Evolutionary conservation across 2,329 filamentous ascomycete species (phyloP).

Genomic region (Colletotrichum tropicicola): DNA sequence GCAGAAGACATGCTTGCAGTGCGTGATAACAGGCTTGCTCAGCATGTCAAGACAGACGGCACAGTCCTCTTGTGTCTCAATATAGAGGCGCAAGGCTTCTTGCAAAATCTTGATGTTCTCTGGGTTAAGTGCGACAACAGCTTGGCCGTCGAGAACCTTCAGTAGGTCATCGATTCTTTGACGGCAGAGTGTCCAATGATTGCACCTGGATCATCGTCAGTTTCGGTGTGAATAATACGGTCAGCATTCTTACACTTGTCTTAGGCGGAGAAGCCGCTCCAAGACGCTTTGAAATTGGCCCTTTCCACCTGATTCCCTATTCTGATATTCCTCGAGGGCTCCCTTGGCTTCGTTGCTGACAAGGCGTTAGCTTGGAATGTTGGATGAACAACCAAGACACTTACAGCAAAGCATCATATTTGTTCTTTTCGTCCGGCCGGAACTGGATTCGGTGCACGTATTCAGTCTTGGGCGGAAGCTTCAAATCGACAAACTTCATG

Average conservation of each 20-base stretch:
- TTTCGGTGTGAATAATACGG: no score
- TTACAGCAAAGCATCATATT: slow-evolving; percentile 78
- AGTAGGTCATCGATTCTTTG: slow-evolving; percentile 79
- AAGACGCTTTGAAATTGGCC: slow-evolving; percentile 78
- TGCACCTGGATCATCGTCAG: slow-evolving; percentile 63
- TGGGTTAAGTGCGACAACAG: slow-evolving; percentile 73
- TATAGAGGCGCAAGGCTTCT: slow-evolving; percentile 77
- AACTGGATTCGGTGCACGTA: slow-evolving; percentile 81
- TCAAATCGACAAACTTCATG: slow-evolving; percentile 87
- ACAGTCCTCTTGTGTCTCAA: slow-evolving; percentile 85
- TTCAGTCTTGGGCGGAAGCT: slow-evolving; percentile 79
- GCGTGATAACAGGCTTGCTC: slow-evolving; percentile 80
- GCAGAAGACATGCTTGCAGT: slow-evolving; percentile 86
- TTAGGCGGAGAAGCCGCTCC: slow-evolving; percentile 82
- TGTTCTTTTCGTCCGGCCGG: slow-evolving; percentile 75
- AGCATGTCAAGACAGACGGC: slow-evolving; percentile 81
- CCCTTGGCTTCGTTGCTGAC: slow-evolving; percentile 77
- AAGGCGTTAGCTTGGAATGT: slow-evolving; percentile 33
- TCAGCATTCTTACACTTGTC: slow-evolving; percentile 74
- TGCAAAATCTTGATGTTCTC: slow-evolving; percentile 79
- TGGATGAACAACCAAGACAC: slow-evolving; percentile 33
- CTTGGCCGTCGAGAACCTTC: slow-evolving; percentile 72
- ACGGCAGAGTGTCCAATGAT: slow-evolving; percentile 86
- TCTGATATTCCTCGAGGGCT: slow-evolving; percentile 69
- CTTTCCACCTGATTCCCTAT: slow-evolving; percentile 48